A percentile compares a stretch with the other conserved stretches of the same genome.
These are phyloP conservation scores for Fusarium sp. DNA, from an alignment of 2,329 filamentous ascomycete species.

Conservation along the genomic window DNA sequence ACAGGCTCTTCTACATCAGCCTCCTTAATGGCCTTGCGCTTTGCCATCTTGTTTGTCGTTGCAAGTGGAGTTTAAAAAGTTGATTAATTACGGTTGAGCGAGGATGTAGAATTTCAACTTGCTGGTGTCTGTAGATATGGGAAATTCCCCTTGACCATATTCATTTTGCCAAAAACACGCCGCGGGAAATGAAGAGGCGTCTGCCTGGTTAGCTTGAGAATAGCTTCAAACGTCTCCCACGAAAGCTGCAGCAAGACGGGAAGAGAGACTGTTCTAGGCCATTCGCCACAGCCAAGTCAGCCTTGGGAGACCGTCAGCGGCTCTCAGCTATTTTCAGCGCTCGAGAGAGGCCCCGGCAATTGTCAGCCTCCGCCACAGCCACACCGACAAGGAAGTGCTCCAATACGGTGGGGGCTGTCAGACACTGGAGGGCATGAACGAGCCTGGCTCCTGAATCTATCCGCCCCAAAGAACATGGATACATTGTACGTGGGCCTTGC, in stretches of 20 bases:
- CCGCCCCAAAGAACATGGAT: background rate
- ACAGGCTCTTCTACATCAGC: background rate
- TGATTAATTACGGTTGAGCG: background rate
- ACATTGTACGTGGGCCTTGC: background rate
- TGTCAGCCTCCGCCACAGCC: constrained; percentile 43
- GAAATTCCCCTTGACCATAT: background rate
- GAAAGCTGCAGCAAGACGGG: background rate
- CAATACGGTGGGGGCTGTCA: constrained; percentile 13
- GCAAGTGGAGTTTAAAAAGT: background rate
- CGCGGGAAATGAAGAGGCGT: background rate
- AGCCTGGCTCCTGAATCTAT: constrained; percentile 3
- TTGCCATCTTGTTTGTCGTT: constrained; percentile 15
- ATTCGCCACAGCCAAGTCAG: constrained; percentile 30
- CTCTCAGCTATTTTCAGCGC: constrained; percentile 39
- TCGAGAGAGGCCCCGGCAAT: background rate
- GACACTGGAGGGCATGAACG: constrained; percentile 25
- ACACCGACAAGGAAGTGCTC: constrained; percentile 16
- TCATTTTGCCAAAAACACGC: background rate
- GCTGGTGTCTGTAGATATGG: background rate
- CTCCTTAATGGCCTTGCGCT: background rate
- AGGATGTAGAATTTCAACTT: background rate
- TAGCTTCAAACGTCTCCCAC: background rate
- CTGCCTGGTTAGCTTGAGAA: background rate
- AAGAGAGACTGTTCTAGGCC: constrained; percentile 4
- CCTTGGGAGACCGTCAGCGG: constrained; percentile 1